Evolutionary conservation across 345 rosid species (phyloP).

Genomic region (Pistacia atlantica): DNA sequence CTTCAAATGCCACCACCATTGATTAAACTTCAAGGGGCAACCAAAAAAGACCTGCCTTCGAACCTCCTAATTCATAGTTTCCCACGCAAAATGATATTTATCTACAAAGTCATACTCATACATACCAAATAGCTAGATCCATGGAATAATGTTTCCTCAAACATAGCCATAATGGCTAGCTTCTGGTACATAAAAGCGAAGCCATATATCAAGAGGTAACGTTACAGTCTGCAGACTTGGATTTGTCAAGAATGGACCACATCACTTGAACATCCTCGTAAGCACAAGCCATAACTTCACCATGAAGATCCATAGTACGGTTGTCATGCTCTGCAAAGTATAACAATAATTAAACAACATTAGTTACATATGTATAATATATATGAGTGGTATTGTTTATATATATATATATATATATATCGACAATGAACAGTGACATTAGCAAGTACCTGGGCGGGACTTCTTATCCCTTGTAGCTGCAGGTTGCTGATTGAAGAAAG

Average conservation of each 20-base stretch:
- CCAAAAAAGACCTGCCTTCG: slow-evolving; percentile 3
- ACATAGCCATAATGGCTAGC: not conserved
- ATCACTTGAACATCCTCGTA: slow-evolving; percentile 91
- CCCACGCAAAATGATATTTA: slow-evolving; percentile 1
- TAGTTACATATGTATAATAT: not conserved
- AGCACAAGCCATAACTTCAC: slow-evolving; percentile 91
- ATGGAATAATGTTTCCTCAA: not conserved
- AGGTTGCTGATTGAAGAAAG: slow-evolving; percentile 72
- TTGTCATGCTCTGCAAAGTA: slow-evolving; percentile 52
- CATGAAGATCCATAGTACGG: slow-evolving; percentile 68
- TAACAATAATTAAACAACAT: not conserved
- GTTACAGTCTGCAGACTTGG: slow-evolving; percentile 57
- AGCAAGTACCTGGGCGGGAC: slow-evolving; percentile 40
- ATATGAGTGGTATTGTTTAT: not conserved
- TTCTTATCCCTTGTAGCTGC: slow-evolving; percentile 41
- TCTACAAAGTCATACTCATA: slow-evolving; percentile 3
- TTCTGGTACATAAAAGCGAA: slow-evolving; percentile 3
- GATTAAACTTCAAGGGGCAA: not conserved
- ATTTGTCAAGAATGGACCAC: slow-evolving; percentile 97
- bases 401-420: too few relatives aligned
- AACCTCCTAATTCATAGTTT: not conserved
- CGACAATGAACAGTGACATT: not conserved
- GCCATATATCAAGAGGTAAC: slow-evolving; percentile 38
- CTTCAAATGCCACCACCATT: slow-evolving; percentile 1
- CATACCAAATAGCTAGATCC: slow-evolving; percentile 8